These are phyloP conservation scores for Ascomycota sp. DNA, from an alignment of 2,329 filamentous ascomycete genomes.

Conservation along the genomic window DNA sequence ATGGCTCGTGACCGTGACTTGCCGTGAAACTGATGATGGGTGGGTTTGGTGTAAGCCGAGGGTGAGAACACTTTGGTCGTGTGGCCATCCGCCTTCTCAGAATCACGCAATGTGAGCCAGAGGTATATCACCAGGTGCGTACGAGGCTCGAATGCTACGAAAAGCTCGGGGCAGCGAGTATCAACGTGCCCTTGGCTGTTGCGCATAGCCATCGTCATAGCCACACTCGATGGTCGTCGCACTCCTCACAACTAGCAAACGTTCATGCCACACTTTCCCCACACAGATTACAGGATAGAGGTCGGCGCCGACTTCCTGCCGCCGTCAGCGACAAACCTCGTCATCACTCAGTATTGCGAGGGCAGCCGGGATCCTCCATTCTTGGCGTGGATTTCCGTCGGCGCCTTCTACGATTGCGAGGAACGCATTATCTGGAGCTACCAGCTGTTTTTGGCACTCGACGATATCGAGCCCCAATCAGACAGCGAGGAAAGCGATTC, in stretches of 20 bases:
- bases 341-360: slow-evolving; percentile 22
- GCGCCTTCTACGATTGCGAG: slow-evolving; percentile 23
- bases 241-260: neutral
- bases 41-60: too few relatives aligned
- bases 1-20: too few relatives aligned
- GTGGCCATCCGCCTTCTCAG: too few relatives aligned
- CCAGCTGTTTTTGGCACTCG: slow-evolving; percentile 18
- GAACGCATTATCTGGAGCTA: slow-evolving; percentile 23
- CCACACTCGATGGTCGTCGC: neutral
- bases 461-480: slow-evolving; percentile 8
- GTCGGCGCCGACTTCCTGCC: slow-evolving; percentile 16
- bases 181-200: too few relatives aligned
- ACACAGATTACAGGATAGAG: slow-evolving; percentile 6
- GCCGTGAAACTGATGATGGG: too few relatives aligned
- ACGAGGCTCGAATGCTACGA: neutral
- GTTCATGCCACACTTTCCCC: slow-evolving; percentile 5
- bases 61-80: too few relatives aligned
- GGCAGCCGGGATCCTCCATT: slow-evolving; percentile 10
- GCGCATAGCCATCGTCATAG: too few relatives aligned
- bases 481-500: slow-evolving; percentile 6
- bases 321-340: slow-evolving; percentile 21
- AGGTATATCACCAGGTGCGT: too few relatives aligned
- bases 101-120: too few relatives aligned
- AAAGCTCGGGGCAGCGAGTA: too few relatives aligned
- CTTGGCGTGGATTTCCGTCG: slow-evolving; percentile 27